Conservation (phyloP, 2,329 filamentous ascomycete species). For the Ascochyta koolunga region DNA sequence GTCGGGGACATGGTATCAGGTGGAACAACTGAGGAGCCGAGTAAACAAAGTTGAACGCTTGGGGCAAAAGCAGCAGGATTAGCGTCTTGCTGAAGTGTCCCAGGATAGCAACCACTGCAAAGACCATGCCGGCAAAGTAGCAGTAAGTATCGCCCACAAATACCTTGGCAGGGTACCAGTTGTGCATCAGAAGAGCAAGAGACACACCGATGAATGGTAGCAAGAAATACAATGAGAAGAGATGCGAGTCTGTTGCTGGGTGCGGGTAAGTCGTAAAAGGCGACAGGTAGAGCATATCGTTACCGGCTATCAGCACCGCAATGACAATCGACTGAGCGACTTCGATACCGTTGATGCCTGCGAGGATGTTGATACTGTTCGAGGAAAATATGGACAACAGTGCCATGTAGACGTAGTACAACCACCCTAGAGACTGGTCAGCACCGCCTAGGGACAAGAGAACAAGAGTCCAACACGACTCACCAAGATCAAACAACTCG, state of each 20-base stretch:
- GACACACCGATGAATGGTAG: constrained; percentile 95
- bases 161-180: constrained; percentile 93
- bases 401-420: constrained; percentile 97
- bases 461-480: constrained; percentile 1
- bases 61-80: constrained; percentile 85
- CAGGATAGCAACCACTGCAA: constrained; percentile 93
- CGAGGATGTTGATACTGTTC: constrained; percentile 99
- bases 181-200: constrained; percentile 82
- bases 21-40: constrained; percentile 90
- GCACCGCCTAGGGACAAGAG: constrained; percentile 3
- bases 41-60: constrained; percentile 97
- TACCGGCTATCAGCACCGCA: constrained; percentile 79
- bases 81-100: constrained; percentile 99
- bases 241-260: constrained; percentile 91
- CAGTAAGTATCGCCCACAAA: constrained; percentile 99
- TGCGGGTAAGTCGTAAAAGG: constrained; percentile 79
- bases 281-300: constrained; percentile 84
- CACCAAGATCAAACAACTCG: constrained; percentile 78
- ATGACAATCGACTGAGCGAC: constrained; percentile 93
- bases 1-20: constrained; percentile 87
- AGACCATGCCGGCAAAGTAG: constrained; percentile 99
- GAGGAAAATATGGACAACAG: constrained; percentile 96
- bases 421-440: constrained; percentile 46
- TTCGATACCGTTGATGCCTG: constrained; percentile 98
- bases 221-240: constrained; percentile 94